phyloP scores from a whole-genome alignment of 495 filamentous ascomycete genomes.

The Penicillium cataractarum region DNA sequence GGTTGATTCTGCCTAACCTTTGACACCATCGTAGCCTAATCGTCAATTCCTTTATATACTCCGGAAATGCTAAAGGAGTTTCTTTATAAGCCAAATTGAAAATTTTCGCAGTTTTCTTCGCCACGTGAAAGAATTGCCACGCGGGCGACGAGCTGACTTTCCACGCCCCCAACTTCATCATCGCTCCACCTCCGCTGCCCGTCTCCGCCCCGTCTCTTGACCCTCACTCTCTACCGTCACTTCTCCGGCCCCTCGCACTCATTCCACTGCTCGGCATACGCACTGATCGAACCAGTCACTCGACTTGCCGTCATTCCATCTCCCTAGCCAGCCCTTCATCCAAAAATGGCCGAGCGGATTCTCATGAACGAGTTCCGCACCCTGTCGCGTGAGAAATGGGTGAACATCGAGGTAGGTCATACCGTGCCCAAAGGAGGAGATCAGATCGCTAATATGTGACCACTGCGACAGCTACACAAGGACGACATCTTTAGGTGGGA shows the following conservation, averaged over 20 bases:
- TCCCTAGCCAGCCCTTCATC: background rate
- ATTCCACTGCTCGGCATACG: background rate
- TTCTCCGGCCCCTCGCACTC: background rate
- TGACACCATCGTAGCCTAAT: background rate
- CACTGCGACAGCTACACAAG: constrained; percentile 56
- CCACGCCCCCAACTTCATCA: constrained; percentile 15
- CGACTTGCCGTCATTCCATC: background rate
- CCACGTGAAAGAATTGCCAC: constrained; percentile 6
- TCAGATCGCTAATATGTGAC: background rate
- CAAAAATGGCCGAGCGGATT: constrained; percentile 70
- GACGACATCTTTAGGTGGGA: constrained; percentile 84
- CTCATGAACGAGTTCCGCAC: constrained; percentile 88
- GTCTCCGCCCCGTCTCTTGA: background rate
- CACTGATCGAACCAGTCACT: background rate
- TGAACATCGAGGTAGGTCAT: constrained; percentile 74
- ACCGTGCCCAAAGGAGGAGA: background rate
- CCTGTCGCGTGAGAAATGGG: constrained; percentile 87
- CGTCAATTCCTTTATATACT: background rate
- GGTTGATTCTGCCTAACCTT: background rate
- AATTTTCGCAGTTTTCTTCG: background rate
- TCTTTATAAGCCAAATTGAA: background rate
- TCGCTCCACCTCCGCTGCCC: constrained; percentile 10
- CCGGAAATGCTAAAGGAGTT: background rate
- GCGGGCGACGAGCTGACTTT: constrained; percentile 1
- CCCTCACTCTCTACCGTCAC: background rate